These are phyloP conservation scores for Colletotrichum falcatum DNA, from an alignment of 2,329 filamentous ascomycete genomes.

Conservation along the genomic window DNA sequence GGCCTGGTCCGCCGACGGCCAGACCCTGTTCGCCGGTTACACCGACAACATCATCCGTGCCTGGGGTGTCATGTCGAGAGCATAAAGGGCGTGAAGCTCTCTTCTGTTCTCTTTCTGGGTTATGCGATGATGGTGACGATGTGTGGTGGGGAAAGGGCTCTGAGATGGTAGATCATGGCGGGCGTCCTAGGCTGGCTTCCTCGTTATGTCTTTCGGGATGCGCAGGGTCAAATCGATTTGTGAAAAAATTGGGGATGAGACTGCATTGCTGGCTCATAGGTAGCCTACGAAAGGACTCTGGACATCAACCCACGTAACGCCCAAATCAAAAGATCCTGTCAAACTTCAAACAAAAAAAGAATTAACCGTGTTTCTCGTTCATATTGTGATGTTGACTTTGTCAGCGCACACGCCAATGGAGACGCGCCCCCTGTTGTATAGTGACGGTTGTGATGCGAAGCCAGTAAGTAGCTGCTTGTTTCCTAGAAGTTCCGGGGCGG, in stretches of 20 bases:
- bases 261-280: constrained; percentile 52
- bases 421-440: not conserved
- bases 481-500: not conserved
- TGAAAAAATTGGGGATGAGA: constrained; percentile 42
- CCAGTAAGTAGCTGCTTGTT: not conserved
- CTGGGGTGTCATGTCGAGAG: constrained; percentile 97
- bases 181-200: constrained; percentile 61
- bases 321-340: constrained; percentile 47
- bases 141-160: constrained; percentile 38
- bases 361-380: constrained; percentile 41
- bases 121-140: constrained; percentile 39
- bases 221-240: constrained; percentile 48
- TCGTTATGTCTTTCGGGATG: constrained; percentile 59
- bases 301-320: constrained; percentile 54
- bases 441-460: constrained; percentile 5
- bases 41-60: constrained; percentile 99
- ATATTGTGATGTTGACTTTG: constrained; percentile 17
- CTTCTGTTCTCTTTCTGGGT: constrained; percentile 39
- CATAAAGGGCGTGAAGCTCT: constrained; percentile 62
- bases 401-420: not conserved
- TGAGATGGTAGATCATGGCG: constrained; percentile 58
- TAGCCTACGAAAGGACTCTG: constrained; percentile 53
- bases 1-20: constrained; percentile 97
- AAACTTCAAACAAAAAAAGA: constrained; percentile 33
- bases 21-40: constrained; percentile 99